These are phyloP conservation scores for Botrytis pseudocinerea DNA, from an alignment of 2,329 filamentous ascomycete species.

Conservation along the genomic window DNA sequence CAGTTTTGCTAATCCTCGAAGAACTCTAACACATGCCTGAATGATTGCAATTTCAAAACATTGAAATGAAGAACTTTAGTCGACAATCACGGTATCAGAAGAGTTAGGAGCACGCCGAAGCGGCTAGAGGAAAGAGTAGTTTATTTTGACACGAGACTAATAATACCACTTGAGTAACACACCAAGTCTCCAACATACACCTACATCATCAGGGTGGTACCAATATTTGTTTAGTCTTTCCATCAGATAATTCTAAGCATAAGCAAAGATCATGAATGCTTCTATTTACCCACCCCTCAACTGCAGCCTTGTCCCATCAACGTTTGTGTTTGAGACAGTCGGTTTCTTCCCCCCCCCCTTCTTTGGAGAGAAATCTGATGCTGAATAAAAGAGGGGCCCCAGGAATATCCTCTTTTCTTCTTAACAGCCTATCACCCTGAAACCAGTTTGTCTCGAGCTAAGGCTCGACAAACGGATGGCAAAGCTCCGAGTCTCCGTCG, in stretches of 20 bases:
- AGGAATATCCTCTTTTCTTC: neutral
- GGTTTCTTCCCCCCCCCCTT: neutral
- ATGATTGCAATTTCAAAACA: neutral
- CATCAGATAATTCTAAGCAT: neutral
- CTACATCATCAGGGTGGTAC: neutral
- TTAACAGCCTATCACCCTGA: neutral
- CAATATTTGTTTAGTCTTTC: neutral
- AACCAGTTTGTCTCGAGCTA: constrained; percentile 41
- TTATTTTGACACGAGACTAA: neutral
- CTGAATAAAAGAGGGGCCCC: neutral
- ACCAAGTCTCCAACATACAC: neutral
- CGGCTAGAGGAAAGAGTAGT: no score
- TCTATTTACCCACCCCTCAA: neutral
- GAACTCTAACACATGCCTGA: neutral
- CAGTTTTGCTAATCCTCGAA: neutral
- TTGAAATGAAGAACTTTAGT: neutral
- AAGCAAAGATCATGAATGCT: neutral
- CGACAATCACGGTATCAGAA: no score
- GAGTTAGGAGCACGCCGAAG: neutral
- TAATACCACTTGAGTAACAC: neutral
- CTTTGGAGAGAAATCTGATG: neutral
- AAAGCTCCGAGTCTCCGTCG: constrained; percentile 45
- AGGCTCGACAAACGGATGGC: constrained; percentile 43
- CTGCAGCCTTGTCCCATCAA: neutral
- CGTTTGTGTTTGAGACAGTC: neutral